phyloP scores from a whole-genome alignment of 1,284 basidiomycete genomes.

The Volvariella volvacea region DNA sequence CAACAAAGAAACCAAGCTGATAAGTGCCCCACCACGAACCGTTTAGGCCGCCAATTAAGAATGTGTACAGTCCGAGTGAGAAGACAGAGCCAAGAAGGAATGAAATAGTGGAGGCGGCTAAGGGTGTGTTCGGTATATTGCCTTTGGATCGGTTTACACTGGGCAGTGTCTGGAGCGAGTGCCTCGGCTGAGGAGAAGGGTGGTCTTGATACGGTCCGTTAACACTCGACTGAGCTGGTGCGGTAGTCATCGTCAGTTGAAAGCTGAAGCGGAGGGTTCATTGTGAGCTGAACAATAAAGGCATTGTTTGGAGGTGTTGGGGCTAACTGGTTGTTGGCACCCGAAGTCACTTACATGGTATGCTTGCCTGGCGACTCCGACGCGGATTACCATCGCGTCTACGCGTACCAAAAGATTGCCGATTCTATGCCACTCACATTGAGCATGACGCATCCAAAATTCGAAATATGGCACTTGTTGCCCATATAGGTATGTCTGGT shows the following conservation, averaged over 20 bases:
- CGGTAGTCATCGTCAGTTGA: too few species aligned
- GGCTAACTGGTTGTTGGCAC: too few species aligned
- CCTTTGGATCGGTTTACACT: slow-evolving; percentile 38
- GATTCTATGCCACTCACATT: too few species aligned
- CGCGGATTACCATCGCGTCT: slow-evolving; percentile 12
- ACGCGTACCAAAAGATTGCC: slow-evolving; percentile 22
- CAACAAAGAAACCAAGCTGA: slow-evolving; percentile 78
- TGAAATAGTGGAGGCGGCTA: slow-evolving; percentile 66
- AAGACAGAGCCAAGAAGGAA: slow-evolving; percentile 68
- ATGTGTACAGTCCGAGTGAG: slow-evolving; percentile 44
- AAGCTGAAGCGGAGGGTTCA: too few species aligned
- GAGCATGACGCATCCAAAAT: slow-evolving; percentile 38
- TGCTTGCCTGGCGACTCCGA: slow-evolving; percentile 3
- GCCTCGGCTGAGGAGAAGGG: slow-evolving; percentile 3
- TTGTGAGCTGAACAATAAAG: too few species aligned
- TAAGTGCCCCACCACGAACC: slow-evolving; percentile 62
- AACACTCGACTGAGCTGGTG: too few species aligned
- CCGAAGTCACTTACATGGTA: too few species aligned
- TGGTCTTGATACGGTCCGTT: too few species aligned
- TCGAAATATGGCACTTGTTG: slow-evolving; percentile 78
- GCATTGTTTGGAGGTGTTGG: too few species aligned
- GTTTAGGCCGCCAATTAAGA: slow-evolving; percentile 38
- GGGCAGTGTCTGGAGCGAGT: slow-evolving; percentile 55
- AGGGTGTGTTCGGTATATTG: slow-evolving; percentile 78
- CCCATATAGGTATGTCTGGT: slow-evolving; percentile 57